Base-by-base conservation (phyloP, 345 rosid species). In the Euclidium syriacum region DNA sequence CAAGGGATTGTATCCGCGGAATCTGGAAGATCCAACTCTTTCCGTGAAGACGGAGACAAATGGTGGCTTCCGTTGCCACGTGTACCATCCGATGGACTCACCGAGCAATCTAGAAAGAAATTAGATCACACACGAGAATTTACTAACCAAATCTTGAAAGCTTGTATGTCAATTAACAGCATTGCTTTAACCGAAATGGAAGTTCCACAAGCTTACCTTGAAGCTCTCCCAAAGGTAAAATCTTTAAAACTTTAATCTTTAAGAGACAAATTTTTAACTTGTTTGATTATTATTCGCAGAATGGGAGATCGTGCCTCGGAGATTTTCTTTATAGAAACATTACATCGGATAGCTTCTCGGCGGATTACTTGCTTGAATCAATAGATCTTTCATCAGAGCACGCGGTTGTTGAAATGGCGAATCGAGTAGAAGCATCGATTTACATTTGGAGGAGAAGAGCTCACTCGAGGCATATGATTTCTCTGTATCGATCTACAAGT, bases 51-150 rank as follows among this genome's bases (percentile, higher is more conserved):
- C 49, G 99, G 92, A 60, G 92, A 87, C 17, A 95, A 95, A 76
- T 95, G 99, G 99, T 95, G 99, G 99, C 82, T 95, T 9, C 99
- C 99, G 0, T 79, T 90, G 17, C 99, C 99, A 3, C 96, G 94
- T n/a, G 89, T 95, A 6, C 94, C 96, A 52, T 39, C 89, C 0
- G 80, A 80, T 17, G 99, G 99, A 58, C 91, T 95, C 4, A 59
- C 74, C 41, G 88, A 90, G 42, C 62, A 72, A 74, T 79, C 91
- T 10, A 83, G 95, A 77, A 95, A 81, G 78, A 85, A 83, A 50
- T 25, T 95, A 65, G 78, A 79, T 18, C 92, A 86, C 62, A 88
- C 78, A 4, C 82, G 96, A 0, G 97, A 95, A 58, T 84, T 83
- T 71, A 73, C 99, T 0, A 84, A 77, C 70, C 97, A 95, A 70